Percentiles rank a stretch among this genome's conserved stretches.
Conservation (phyloP, 1,284 basidiomycete genomes). For the Pholiota adiposa region DNA sequence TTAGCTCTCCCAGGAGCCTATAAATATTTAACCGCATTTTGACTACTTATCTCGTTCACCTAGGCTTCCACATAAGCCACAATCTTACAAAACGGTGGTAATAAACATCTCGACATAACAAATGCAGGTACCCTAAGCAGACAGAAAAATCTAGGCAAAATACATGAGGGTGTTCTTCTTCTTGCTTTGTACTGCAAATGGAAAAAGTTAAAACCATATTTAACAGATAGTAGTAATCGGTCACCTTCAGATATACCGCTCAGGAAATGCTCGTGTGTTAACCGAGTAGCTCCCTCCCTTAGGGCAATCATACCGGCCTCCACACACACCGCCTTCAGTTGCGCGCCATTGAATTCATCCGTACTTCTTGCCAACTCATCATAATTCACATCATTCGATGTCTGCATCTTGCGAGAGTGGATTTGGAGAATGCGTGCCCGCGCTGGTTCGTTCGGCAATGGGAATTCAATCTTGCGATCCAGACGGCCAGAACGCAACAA, state of each 20-base stretch:
- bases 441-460: slow-evolving; percentile 92
- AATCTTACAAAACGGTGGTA: neutral
- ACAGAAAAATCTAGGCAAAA: slow-evolving; percentile 64
- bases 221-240: slow-evolving; percentile 27
- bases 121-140: slow-evolving; percentile 14
- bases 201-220: slow-evolving; percentile 21
- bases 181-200: slow-evolving; percentile 82
- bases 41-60: neutral
- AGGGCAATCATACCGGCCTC: slow-evolving; percentile 99
- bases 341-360: slow-evolving; percentile 98
- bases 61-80: neutral
- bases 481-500: slow-evolving; percentile 96
- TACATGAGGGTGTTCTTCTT: slow-evolving; percentile 96
- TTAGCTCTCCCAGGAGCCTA: slow-evolving; percentile 12
- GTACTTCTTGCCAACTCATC: slow-evolving; percentile 89
- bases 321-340: slow-evolving; percentile 94
- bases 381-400: slow-evolving; percentile 85
- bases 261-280: slow-evolving; percentile 93
- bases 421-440: slow-evolving; percentile 96
- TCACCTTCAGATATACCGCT: slow-evolving; percentile 89
- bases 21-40: neutral
- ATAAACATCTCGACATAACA: slow-evolving; percentile 2
- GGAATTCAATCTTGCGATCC: slow-evolving; percentile 96
- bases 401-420: slow-evolving; percentile 95
- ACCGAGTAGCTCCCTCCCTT: slow-evolving; percentile 89